A percentile compares a stretch with the other conserved stretches of the same genome.
Conservation (phyloP, 2,329 filamentous ascomycete genomes). For the Talaromyces funiculosus region DNA sequence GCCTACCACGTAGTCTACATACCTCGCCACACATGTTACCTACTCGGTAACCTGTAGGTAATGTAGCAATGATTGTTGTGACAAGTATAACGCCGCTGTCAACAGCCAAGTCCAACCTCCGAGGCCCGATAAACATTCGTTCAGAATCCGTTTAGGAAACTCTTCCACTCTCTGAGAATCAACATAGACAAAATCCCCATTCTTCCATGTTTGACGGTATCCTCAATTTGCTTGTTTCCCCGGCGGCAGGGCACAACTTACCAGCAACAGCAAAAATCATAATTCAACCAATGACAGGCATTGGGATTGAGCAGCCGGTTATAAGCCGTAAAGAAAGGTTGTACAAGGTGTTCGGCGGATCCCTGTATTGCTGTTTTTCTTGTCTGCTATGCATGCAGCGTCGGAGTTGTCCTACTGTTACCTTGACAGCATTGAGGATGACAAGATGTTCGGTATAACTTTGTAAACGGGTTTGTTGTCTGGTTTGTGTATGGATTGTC, state of each 20-base stretch:
- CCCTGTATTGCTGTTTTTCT: neutral
- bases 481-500: no score
- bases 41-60: neutral
- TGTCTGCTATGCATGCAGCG: neutral
- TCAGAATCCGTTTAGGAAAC: neutral
- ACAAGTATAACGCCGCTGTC: neutral
- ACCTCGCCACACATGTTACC: neutral
- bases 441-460: neutral
- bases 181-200: neutral
- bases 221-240: neutral
- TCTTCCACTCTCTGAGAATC: neutral
- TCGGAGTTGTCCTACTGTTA: neutral
- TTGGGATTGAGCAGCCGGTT: neutral
- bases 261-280: neutral
- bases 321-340: neutral
- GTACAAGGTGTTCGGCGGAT: neutral
- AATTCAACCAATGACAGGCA: neutral
- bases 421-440: neutral
- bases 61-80: neutral
- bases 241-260: neutral
- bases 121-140: neutral
- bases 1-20: neutral
- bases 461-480: no score
- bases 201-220: neutral
- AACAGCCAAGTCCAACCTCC: neutral